These are phyloP conservation scores for Phialemonium atrogriseum DNA, from an alignment of 2,329 filamentous ascomycete genomes.

Conservation along the genomic window DNA sequence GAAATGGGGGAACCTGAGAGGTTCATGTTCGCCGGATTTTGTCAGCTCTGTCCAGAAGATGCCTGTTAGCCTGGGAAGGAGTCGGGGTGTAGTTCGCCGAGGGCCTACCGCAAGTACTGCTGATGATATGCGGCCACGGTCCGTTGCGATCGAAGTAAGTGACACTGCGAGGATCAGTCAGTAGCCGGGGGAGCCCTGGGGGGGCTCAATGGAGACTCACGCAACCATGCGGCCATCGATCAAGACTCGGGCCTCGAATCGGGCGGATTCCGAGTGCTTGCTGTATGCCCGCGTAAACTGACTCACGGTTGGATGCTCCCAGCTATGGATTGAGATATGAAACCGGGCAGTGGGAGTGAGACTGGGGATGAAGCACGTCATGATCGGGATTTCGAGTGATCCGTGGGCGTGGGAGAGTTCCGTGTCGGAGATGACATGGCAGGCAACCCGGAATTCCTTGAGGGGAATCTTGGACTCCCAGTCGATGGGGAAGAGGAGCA, in stretches of 20 bases:
- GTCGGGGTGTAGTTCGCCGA: background rate
- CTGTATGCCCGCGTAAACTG: constrained; percentile 47
- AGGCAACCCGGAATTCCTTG: constrained; percentile 75
- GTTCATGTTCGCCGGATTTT: constrained; percentile 48
- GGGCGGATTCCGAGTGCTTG: constrained; percentile 45
- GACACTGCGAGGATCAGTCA: constrained; percentile 33
- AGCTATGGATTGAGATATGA: constrained; percentile 67
- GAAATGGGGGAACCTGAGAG: constrained; percentile 66
- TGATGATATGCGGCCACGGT: constrained; percentile 41
- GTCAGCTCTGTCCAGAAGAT: constrained; percentile 32
- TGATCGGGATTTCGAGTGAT: constrained; percentile 47
- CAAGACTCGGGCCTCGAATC: constrained; percentile 59
- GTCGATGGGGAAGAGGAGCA: constrained; percentile 63
- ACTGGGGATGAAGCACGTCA: constrained; percentile 66
- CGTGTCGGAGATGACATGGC: constrained; percentile 54
- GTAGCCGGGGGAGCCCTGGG: background rate
- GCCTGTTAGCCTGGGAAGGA: constrained; percentile 2
- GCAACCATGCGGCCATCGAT: constrained; percentile 58
- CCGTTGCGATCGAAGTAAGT: constrained; percentile 43
- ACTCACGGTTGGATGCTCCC: constrained; percentile 54
- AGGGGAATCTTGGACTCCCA: constrained; percentile 57
- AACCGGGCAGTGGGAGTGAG: constrained; percentile 51
- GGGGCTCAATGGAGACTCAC: constrained; percentile 29
- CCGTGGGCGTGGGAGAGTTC: constrained; percentile 45
- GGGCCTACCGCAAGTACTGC: constrained; percentile 32